Evolutionary conservation across 148 eudicot genomes (phyloP).

Genomic region (Amaranthus cruentus): DNA sequence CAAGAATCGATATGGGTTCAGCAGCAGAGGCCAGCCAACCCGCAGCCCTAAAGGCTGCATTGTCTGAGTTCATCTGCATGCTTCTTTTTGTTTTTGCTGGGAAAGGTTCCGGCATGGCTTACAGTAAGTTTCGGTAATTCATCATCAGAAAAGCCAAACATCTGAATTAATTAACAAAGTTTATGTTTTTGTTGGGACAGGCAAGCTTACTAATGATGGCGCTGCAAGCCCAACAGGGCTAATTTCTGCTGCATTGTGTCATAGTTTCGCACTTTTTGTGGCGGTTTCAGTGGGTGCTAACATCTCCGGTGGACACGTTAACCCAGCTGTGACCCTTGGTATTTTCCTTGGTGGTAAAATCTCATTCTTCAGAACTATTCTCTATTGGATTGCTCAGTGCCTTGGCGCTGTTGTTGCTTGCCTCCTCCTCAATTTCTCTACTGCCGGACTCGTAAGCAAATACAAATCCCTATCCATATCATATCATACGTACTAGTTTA

Average conservation of each 20-base stretch:
- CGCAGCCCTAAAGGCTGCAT: conserved; percentile 27
- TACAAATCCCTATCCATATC: neutral
- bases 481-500: too few relatives aligned
- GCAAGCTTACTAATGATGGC: conserved; percentile 48
- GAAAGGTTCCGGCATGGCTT: conserved; percentile 36
- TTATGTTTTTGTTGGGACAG: conserved; percentile 25
- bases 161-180: neutral
- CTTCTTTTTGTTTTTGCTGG: conserved; percentile 38
- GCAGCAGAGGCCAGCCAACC: conserved; percentile 28
- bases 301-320: conserved; percentile 80
- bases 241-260: conserved; percentile 63
- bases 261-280: conserved; percentile 64
- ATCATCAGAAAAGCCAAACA: neutral
- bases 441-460: conserved; percentile 54
- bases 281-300: conserved; percentile 72
- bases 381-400: conserved; percentile 67
- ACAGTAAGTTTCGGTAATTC: conserved; percentile 1
- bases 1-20: conserved; percentile 21
- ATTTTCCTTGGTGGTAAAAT: conserved; percentile 73
- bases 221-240: conserved; percentile 59
- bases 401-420: conserved; percentile 83
- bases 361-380: conserved; percentile 37
- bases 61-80: conserved; percentile 31
- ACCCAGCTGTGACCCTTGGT: conserved; percentile 80
- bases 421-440: conserved; percentile 61